Percentiles rank a stretch among this genome's conserved stretches.
Conservation (phyloP, 345 rosid species). For the Citrus sp. region DNA sequence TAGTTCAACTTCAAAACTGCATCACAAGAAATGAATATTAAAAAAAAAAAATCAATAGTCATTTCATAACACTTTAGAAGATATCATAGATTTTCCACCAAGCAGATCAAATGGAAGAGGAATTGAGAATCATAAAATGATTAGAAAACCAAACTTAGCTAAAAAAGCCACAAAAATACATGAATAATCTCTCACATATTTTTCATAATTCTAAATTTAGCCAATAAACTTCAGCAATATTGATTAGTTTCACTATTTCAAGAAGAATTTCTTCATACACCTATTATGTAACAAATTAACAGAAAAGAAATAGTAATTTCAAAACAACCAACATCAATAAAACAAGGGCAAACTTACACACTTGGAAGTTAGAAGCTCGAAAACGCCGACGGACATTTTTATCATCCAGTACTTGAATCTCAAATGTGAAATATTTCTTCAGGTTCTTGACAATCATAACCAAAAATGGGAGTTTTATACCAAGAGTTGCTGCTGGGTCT, state of each 20-base stretch:
- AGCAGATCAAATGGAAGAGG: not conserved
- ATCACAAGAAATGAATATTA: not conserved
- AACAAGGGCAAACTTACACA: slow-evolving; percentile 64
- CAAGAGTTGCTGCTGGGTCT: slow-evolving; percentile 89
- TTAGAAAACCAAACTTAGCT: not conserved
- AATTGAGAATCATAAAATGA: not conserved
- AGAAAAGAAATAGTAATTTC: not conserved
- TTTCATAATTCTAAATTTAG: not conserved
- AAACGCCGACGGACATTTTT: slow-evolving; percentile 96
- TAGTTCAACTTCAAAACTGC: not conserved
- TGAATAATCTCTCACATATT: not conserved
- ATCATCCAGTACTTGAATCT: slow-evolving; percentile 94
- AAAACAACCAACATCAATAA: not conserved
- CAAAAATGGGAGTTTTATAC: slow-evolving; percentile 92
- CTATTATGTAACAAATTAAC: too few species aligned
- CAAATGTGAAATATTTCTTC: slow-evolving; percentile 91
- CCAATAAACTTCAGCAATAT: not conserved
- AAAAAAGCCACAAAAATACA: not conserved
- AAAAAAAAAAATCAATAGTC: not conserved
- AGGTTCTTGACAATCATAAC: slow-evolving; percentile 89
- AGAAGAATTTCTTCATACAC: not conserved
- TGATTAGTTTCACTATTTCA: not conserved
- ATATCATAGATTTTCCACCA: not conserved
- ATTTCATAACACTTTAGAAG: not conserved
- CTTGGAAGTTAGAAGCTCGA: slow-evolving; percentile 98